Percentiles rank a stretch among this genome's conserved stretches.
Evolutionary conservation across 176 grass and related monocot species (phyloP).

Genomic region (Canna indica): DNA sequence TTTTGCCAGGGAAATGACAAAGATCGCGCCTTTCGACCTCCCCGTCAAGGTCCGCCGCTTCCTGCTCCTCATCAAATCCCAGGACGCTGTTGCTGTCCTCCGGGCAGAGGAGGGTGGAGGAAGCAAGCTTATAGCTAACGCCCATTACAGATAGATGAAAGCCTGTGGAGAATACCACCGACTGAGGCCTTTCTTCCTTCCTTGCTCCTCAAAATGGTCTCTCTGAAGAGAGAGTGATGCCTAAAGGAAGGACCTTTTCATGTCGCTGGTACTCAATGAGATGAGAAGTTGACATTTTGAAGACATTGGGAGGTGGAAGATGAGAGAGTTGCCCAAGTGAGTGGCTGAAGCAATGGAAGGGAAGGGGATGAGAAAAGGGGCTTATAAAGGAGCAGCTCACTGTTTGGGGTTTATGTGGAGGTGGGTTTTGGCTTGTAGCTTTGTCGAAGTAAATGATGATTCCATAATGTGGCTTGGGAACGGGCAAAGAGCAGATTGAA

Average conservation of each 20-base stretch:
- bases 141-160: constrained; percentile 2
- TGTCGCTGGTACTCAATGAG: not conserved
- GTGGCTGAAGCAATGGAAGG: not conserved
- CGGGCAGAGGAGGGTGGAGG: constrained; percentile 14
- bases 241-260: not conserved
- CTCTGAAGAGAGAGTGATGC: not conserved
- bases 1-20: not conserved
- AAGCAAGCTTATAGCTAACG: not conserved
- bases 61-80: constrained; percentile 2
- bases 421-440: not conserved
- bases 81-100: constrained; percentile 15
- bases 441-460: not conserved
- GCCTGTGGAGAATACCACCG: not conserved
- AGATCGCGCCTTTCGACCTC: not conserved
- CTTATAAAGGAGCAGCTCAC: not conserved
- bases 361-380: not conserved
- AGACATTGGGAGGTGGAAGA: not conserved
- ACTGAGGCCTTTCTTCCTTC: not conserved
- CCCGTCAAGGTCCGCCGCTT: not conserved
- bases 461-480: not conserved
- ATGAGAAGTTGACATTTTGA: not conserved
- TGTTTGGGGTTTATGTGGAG: not conserved
- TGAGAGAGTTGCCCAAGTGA: not conserved
- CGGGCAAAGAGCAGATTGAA: not conserved
- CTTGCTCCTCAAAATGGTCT: not conserved